phyloP scores from a whole-genome alignment of 805 yeast species.

The Candida maris region DNA sequence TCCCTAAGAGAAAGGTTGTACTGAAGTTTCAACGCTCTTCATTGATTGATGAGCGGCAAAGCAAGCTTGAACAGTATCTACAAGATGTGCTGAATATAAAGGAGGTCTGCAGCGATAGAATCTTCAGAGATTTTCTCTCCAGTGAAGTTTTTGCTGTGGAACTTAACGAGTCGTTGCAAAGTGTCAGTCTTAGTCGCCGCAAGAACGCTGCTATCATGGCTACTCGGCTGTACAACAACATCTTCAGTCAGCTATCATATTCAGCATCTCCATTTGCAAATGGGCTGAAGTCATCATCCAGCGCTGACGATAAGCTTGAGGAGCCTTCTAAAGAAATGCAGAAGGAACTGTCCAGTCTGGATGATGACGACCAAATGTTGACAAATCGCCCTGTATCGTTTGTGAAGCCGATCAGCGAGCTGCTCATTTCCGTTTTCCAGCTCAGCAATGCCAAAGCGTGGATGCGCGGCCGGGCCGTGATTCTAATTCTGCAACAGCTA shows the following conservation, averaged over 20 bases:
- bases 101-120: constrained; percentile 67
- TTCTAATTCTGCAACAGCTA: constrained; percentile 77
- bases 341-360: constrained; percentile 49
- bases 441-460: constrained; percentile 59
- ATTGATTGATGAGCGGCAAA: constrained; percentile 60
- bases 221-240: constrained; percentile 30
- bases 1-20: constrained; percentile 64
- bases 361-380: constrained; percentile 31
- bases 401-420: constrained; percentile 78
- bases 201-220: constrained; percentile 25
- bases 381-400: constrained; percentile 39
- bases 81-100: constrained; percentile 54
- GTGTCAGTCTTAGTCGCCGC: constrained; percentile 6
- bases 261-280: background rate
- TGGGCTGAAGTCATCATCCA: background rate
- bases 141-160: constrained; percentile 52
- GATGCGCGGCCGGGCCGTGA: constrained; percentile 80
- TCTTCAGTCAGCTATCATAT: constrained; percentile 24
- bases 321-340: constrained; percentile 41
- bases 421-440: constrained; percentile 67
- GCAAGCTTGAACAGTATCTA: constrained; percentile 60
- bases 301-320: constrained; percentile 16
- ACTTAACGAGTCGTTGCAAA: constrained; percentile 10
- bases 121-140: constrained; percentile 74
- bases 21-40: constrained; percentile 65